phyloP scores from a whole-genome alignment of 2,329 filamentous ascomycete species.

The Epichloe uncinata region DNA sequence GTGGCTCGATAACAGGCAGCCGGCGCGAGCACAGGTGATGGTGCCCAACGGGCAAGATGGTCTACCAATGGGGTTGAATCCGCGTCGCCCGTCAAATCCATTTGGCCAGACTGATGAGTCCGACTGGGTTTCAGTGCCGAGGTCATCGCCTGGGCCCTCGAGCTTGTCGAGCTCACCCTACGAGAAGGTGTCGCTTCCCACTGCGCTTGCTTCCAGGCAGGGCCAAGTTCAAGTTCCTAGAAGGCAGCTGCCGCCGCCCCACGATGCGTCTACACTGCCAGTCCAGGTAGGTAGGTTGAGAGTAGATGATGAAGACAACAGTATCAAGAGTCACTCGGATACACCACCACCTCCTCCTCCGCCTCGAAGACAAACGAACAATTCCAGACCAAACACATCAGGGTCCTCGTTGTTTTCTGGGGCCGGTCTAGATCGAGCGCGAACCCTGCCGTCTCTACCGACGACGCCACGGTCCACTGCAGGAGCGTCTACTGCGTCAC shows the following conservation, averaged over 20 bases:
- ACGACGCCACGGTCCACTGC: constrained; percentile 15
- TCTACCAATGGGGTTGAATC: constrained; percentile 53
- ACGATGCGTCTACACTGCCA: constrained; percentile 32
- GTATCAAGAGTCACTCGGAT: constrained; percentile 6
- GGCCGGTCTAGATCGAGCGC: constrained; percentile 11
- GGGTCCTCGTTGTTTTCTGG: constrained; percentile 3
- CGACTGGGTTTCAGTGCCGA: constrained; percentile 66
- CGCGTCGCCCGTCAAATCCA: constrained; percentile 65
- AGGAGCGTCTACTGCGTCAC: constrained; percentile 20
- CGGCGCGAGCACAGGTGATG: constrained; percentile 58
- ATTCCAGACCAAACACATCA: constrained; percentile 6
- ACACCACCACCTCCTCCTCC: constrained; percentile 29
- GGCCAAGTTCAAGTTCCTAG: constrained; percentile 27
- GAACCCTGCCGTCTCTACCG: constrained; percentile 15
- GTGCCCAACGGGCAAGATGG: constrained; percentile 42
- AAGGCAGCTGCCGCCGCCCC: constrained; percentile 38
- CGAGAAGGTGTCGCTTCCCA: constrained; percentile 41
- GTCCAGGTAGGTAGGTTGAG: constrained; percentile 31
- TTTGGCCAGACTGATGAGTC: constrained; percentile 61
- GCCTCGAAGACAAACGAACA: constrained; percentile 28
- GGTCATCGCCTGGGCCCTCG: constrained; percentile 39
- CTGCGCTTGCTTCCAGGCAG: constrained; percentile 26
- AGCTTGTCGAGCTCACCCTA: constrained; percentile 47
- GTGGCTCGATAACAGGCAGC: constrained; percentile 58
- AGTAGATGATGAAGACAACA: constrained; percentile 28